Evolutionary conservation across 139 green algal species (phyloP), one percentile per base, ranked within the genome.

Genomic region (Picochlorum sp.): DNA sequence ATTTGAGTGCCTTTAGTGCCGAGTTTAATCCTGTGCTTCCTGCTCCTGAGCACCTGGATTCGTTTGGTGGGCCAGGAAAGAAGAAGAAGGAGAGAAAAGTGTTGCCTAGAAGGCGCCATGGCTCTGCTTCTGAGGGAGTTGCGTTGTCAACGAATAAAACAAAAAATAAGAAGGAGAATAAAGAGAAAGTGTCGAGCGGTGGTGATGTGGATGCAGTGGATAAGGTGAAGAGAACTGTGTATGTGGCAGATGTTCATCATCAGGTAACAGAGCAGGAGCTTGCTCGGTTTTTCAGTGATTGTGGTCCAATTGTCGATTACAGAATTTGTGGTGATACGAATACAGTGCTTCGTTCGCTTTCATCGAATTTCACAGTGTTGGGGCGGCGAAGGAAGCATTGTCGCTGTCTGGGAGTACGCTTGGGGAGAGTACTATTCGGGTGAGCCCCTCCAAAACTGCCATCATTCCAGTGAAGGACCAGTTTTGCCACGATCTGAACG

Each of bases 301-400:
- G 83, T 62, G 89, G 89, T 37, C 54, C 68, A 6, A 65, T 94
- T 6, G 71, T 96, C 49, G 91, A 97, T 71, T 97, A 90, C 73
- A 82, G 91, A 8, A 82, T 97, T 15, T 97, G 91, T 64, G 89
- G 92, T 34, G 91, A 97, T 74, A 85, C 87, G 45, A 96, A 97
- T 73, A 86, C 66, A 24, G 79, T 78, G 20, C 87, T 97, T 79
- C 77, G 90, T 97, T 97, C 75, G 91, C 90, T 0, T 97, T 97
- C 68, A 88, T 97, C 28, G 91, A 97, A 79, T 97, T 97, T 61
- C 16, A 44, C 14, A 71, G 83, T 3, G 77, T 90, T 63, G 73
- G 70, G 44, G 74, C 47, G 13, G 85, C 78, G 3, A 47, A 67
- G 23, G 68, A 76, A 74, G 88, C 88, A 1, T 66, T 90, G 63